Base-by-base conservation (phyloP, 805 yeast species). In the Cyberlindnera galapagoensis region DNA sequence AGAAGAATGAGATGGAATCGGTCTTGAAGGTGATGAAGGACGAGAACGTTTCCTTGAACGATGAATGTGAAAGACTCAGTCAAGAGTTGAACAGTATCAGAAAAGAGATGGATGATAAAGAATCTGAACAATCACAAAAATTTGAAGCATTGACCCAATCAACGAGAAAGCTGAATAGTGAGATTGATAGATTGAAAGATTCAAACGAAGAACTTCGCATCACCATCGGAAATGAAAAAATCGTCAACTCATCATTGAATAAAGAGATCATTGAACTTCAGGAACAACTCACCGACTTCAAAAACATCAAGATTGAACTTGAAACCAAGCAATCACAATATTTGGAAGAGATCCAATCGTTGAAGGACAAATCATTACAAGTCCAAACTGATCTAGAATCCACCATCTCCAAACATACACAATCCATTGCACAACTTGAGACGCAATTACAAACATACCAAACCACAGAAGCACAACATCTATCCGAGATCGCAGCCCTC, bases 11-110 rank as follows among this genome's bases (percentile, higher is more conserved):
- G 23, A 34, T 57, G 5, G 52, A 50, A n/a, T 49, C 47, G 16
- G 50, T 65, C 1, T 42, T 65, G 1, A 46, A 47, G 2, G 42
- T 60, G 4, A 44, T 70, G 24, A 67, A 61, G 42, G 53, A 54
- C 21, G 76, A 71, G 36, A 56, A 66, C 32, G 62, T 61, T 35
- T 41, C 63, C 19, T 47, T 77, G 39, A 76, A 74, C 40, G 54
- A 52, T 18, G 82, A 77, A 44, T 74, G 80, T 46, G 74, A 71
- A 28, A 54, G 71, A 24, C 54, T 74, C 27, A 63, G 69, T 13
- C 52, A 48, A 19, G 62, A 66, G 7, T 49, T 68, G 28, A 50
- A 62, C 7, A 40, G 47, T 5, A 36, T 67, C 24, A 60, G 72
- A 23, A 53, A 62, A 34, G 68, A 67, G 39, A 54, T 65, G 7